Evolutionary conservation across 1,284 basidiomycete species (phyloP), one percentile per base, ranked within the genome.

Genomic region (Cystobasidium sp.): DNA sequence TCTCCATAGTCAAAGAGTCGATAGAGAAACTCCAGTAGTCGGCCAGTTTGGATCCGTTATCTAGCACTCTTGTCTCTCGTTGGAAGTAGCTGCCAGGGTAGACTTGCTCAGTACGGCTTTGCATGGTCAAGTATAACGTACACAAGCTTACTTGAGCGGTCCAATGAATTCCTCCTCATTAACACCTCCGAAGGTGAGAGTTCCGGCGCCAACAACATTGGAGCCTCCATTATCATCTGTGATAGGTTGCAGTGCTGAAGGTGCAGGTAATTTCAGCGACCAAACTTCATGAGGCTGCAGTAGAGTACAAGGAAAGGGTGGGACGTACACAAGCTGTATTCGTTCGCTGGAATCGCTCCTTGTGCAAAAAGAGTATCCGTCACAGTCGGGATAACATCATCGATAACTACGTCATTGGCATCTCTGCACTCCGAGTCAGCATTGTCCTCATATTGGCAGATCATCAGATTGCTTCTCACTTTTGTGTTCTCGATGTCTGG

Each of bases 181-280:
- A 3, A 49, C 52, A 31, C 70, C 70, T 46, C 70, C 70, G 47
- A 73, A 73, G 9, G 70, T 73, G n/a, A 73, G 18, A 39, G 59
- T 53, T 10, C 69, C 69, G 20, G 69, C 69, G 20, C 51, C 61
- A 49, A 61, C 69, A 49, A 71, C 61, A 41, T 59, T 59, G 6
- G 8, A 9, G 43, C 69, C 69, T 41, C 69, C 69, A 53, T 71
- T 61, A 41, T 62, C 64, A 66, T 66, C 49, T 18, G 64, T 66
- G 49, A 66, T 66, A 44, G 64, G 64, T 16, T 66, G 64, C 5
- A 66, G 44, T 37, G 64, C 64, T 66, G 51, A 20, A 24, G 10
- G 31, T 20, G 24, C 8, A 31, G 12, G 39, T 22, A 9, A 44
- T n/a, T 3, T n/a, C n/a, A 43, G 12, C 12, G 10, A 43, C 12